These are phyloP conservation scores for Fraxinus cuspidata DNA, from an alignment of 257 asterid genomes.

Conservation along the genomic window DNA sequence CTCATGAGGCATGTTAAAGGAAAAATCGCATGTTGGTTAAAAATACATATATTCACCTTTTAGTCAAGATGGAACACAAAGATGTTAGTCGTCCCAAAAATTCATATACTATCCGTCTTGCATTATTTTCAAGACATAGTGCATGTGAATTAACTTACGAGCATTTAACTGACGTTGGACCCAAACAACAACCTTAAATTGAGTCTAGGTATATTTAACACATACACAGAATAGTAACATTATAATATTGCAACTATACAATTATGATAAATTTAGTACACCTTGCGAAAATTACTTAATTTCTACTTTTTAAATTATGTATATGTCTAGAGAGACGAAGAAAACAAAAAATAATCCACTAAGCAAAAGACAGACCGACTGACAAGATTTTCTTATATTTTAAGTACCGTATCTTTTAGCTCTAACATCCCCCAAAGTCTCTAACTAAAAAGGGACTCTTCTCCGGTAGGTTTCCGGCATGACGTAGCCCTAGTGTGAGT, in stretches of 20 bases:
- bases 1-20: too few relatives aligned
- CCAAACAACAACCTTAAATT: not conserved
- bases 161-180: too few relatives aligned
- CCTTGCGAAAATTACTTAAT: not conserved
- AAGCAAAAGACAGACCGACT: not conserved
- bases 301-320: constrained; percentile 27
- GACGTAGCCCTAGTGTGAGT: constrained; percentile 58
- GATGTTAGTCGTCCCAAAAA: too few relatives aligned
- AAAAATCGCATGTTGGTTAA: too few relatives aligned
- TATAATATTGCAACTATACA: constrained; percentile 41
- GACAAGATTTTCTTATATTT: not conserved
- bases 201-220: not conserved
- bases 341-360: not conserved
- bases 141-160: too few relatives aligned
- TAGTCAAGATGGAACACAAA: too few relatives aligned
- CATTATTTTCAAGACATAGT: too few relatives aligned
- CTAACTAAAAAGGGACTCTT: constrained; percentile 45
- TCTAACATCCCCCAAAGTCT: constrained; percentile 31
- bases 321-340: constrained; percentile 28
- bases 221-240: constrained; percentile 18
- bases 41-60: too few relatives aligned
- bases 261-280: constrained; percentile 31
- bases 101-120: too few relatives aligned
- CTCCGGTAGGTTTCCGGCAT: constrained; percentile 54
- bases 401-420: not conserved